Evolutionary conservation across 768 basidiomycete species (phyloP).

Genomic region (Candolleomyces aberdarensis): DNA sequence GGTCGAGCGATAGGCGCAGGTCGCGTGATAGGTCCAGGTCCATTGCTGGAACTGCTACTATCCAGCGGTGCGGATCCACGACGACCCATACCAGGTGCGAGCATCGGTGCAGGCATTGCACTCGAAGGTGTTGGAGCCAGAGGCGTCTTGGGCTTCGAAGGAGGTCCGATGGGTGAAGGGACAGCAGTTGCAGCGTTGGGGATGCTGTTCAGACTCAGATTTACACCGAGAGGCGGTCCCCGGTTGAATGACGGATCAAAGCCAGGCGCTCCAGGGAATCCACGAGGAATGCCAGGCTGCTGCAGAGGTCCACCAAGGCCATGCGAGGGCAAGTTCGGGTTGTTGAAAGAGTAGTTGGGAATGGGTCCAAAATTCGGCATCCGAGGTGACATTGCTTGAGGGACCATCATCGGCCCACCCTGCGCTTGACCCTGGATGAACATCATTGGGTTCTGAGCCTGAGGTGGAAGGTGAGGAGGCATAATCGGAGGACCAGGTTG

Average conservation of each 20-base stretch:
- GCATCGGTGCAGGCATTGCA: slow-evolving; percentile 33
- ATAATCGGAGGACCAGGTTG: slow-evolving; percentile 20
- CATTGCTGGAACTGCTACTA: slow-evolving; percentile 21
- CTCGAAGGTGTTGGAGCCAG: slow-evolving; percentile 25
- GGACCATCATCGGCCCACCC: slow-evolving; percentile 27
- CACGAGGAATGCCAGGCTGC: slow-evolving; percentile 53
- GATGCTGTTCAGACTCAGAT: slow-evolving; percentile 15
- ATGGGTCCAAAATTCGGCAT: slow-evolving; percentile 41
- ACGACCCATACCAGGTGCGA: slow-evolving; percentile 48
- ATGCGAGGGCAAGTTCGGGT: slow-evolving; percentile 41
- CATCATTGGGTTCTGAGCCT: slow-evolving; percentile 48
- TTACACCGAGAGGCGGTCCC: slow-evolving; percentile 31
- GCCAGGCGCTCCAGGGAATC: slow-evolving; percentile 46
- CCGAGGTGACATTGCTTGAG: slow-evolving; percentile 55
- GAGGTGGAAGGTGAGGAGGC: slow-evolving; percentile 40
- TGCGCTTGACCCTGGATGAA: slow-evolving; percentile 30
- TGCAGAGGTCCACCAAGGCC: slow-evolving; percentile 38
- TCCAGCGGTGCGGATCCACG: slow-evolving; percentile 36
- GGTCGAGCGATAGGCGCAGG: slow-evolving; percentile 74
- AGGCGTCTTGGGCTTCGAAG: slow-evolving; percentile 44
- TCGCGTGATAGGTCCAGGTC: slow-evolving; percentile 60
- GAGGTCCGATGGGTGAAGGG: slow-evolving; percentile 54
- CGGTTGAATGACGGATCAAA: slow-evolving; percentile 55
- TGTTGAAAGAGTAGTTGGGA: slow-evolving; percentile 51
- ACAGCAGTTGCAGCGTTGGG: slow-evolving; percentile 17